Conservation (phyloP, 2,329 filamentous ascomycete species). For the Raffaelea arxii region DNA sequence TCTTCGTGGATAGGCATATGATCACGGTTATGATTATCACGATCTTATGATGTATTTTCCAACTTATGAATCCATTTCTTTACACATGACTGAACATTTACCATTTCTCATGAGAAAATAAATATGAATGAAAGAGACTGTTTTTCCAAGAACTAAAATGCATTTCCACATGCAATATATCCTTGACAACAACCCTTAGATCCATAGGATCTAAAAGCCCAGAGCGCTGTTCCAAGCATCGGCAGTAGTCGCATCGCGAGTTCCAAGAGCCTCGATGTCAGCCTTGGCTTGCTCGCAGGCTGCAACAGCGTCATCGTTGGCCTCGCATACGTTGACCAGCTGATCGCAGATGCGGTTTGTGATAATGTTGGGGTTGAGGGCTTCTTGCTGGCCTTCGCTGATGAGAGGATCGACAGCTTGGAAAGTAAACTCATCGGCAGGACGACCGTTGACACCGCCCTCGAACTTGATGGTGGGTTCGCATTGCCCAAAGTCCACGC, state of each 20-base stretch:
- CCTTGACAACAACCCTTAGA: too few relatives aligned
- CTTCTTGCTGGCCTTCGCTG: conserved; percentile 54
- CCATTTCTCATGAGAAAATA: too few relatives aligned
- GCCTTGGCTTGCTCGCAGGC: conserved; percentile 44
- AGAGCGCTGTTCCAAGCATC: conserved; percentile 29
- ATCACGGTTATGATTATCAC: too few relatives aligned
- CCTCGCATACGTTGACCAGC: conserved; percentile 55
- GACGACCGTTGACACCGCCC: conserved; percentile 47
- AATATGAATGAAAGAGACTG: too few relatives aligned
- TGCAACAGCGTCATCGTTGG: conserved; percentile 47
- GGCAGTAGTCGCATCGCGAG: conserved; percentile 26
- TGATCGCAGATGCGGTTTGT: conserved; percentile 64
- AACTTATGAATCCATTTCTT: too few relatives aligned
- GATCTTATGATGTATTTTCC: too few relatives aligned
- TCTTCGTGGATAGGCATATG: too few relatives aligned
- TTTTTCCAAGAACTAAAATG: too few relatives aligned
- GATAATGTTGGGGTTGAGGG: conserved; percentile 64
- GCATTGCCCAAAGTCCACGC: conserved; percentile 42
- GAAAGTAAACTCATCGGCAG: conserved; percentile 55
- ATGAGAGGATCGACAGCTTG: conserved; percentile 53
- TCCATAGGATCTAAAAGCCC: too few relatives aligned
- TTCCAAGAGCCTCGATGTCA: conserved; percentile 19
- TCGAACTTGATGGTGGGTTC: conserved; percentile 50
- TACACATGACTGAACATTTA: too few relatives aligned
- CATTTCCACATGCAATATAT: too few relatives aligned